A percentile compares a stretch with the other conserved stretches of the same genome.
These are phyloP conservation scores for Hyphopichia wangnamkhiaoensis DNA, from an alignment of 1,139 yeast genomes.

Conservation along the genomic window DNA sequence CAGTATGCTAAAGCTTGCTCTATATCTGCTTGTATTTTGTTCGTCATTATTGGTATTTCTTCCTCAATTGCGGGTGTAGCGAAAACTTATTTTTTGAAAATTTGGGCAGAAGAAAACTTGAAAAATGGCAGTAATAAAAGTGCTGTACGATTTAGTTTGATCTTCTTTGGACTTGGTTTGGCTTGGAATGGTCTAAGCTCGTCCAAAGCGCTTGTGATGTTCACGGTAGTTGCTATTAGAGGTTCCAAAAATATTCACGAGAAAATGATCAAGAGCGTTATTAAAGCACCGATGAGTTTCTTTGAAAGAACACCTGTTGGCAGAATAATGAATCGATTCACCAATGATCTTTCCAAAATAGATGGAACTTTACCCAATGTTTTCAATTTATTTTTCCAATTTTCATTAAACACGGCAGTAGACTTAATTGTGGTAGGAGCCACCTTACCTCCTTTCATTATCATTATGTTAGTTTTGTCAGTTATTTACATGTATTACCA, in stretches of 20 bases:
- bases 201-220: slow-evolving; percentile 17
- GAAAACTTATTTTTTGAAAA: slow-evolving; percentile 52
- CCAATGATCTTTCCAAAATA: slow-evolving; percentile 56
- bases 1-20: slow-evolving; percentile 28
- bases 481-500: slow-evolving; percentile 55
- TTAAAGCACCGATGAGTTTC: slow-evolving; percentile 31
- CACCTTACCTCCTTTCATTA: slow-evolving; percentile 52
- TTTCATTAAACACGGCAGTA: slow-evolving; percentile 43
- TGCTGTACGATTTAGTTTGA: slow-evolving; percentile 21
- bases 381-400: slow-evolving; percentile 35
- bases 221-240: slow-evolving; percentile 18
- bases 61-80: slow-evolving; percentile 34
- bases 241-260: slow-evolving; percentile 27
- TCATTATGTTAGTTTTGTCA: slow-evolving; percentile 41
- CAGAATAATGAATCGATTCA: slow-evolving; percentile 49
- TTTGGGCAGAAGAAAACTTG: slow-evolving; percentile 56
- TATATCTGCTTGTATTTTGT: slow-evolving; percentile 17
- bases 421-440: slow-evolving; percentile 52
- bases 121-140: slow-evolving; percentile 21
- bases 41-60: slow-evolving; percentile 15
- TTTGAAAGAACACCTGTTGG: slow-evolving; percentile 35
- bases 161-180: slow-evolving; percentile 34
- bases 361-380: slow-evolving; percentile 26
- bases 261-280: slow-evolving; percentile 23
- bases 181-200: slow-evolving; percentile 22